These are phyloP conservation scores for Tephrocybe sp. DNA, from an alignment of 768 basidiomycete genomes.

Conservation along the genomic window DNA sequence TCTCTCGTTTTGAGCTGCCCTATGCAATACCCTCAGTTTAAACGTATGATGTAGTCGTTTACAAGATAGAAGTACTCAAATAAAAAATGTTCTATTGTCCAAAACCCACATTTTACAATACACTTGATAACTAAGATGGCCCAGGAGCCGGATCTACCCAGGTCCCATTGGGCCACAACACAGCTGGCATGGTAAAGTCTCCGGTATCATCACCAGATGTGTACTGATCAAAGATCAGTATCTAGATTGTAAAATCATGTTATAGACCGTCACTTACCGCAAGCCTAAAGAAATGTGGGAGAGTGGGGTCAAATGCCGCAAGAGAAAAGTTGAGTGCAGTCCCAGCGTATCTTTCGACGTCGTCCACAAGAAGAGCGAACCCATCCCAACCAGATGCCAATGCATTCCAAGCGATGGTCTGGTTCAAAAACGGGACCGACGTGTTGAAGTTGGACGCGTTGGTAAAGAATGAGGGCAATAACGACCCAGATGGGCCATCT, in stretches of 20 bases:
- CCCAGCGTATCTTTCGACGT: constrained; percentile 79
- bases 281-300: constrained; percentile 78
- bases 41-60: too few species aligned
- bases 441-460: constrained; percentile 67
- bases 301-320: constrained; percentile 49
- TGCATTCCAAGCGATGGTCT: constrained; percentile 55
- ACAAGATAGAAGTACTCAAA: too few species aligned
- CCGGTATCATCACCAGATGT: constrained; percentile 46
- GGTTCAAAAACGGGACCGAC: constrained; percentile 49
- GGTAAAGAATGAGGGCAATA: constrained; percentile 69
- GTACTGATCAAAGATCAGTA: constrained; percentile 34
- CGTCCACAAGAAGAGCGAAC: constrained; percentile 79
- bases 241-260: too few species aligned
- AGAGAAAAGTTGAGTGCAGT: constrained; percentile 68
- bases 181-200: constrained; percentile 81
- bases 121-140: constrained; percentile 37
- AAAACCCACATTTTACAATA: neutral
- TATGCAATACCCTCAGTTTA: too few species aligned
- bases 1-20: too few species aligned
- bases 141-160: constrained; percentile 76
- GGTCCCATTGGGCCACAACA: constrained; percentile 75
- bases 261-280: constrained; percentile 49
- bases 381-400: constrained; percentile 66
- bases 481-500: constrained; percentile 69
- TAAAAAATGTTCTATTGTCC: neutral